phyloP scores from a whole-genome alignment of 306 rosid species.

The Quercus bicolor region DNA sequence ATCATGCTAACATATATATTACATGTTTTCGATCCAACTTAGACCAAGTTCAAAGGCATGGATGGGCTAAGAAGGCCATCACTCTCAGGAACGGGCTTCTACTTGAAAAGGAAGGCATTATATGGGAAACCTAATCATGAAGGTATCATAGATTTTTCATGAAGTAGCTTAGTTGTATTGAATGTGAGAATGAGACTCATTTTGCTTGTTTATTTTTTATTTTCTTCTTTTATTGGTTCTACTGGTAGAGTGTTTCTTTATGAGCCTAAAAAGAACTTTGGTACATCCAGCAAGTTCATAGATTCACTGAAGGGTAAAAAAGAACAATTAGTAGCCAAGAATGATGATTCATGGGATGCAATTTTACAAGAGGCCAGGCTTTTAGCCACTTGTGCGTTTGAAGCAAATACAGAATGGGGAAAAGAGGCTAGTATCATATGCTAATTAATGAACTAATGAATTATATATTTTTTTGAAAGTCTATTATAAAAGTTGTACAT shows the following conservation, averaged over 20 bases:
- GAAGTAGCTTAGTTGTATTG: neutral
- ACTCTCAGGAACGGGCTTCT: slow-evolving; percentile 43
- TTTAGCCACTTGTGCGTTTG: slow-evolving; percentile 38
- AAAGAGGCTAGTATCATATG: slow-evolving; percentile 25
- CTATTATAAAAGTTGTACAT: no score
- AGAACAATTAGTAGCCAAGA: slow-evolving; percentile 7
- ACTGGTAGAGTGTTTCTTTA: slow-evolving; percentile 22
- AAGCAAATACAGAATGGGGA: slow-evolving; percentile 39
- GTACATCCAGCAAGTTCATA: slow-evolving; percentile 26
- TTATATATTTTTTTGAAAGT: no score
- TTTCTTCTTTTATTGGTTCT: neutral
- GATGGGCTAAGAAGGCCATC: slow-evolving; percentile 44
- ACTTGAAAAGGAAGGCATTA: slow-evolving; percentile 33
- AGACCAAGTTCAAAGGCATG: slow-evolving; percentile 57
- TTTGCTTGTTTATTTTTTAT: neutral
- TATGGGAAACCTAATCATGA: slow-evolving; percentile 38
- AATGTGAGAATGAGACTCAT: neutral
- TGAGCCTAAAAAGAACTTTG: slow-evolving; percentile 27
- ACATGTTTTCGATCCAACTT: neutral
- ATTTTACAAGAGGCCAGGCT: slow-evolving; percentile 27
- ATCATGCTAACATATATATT: no score
- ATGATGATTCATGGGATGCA: slow-evolving; percentile 5
- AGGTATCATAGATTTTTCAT: slow-evolving; percentile 17
- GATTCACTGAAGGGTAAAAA: slow-evolving; percentile 27
- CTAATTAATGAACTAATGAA: no score